A percentile compares a stretch with the other conserved stretches of the same genome.
Evolutionary conservation across 306 rosid species (phyloP).

Genomic region (Oxytropis ochrocephala): DNA sequence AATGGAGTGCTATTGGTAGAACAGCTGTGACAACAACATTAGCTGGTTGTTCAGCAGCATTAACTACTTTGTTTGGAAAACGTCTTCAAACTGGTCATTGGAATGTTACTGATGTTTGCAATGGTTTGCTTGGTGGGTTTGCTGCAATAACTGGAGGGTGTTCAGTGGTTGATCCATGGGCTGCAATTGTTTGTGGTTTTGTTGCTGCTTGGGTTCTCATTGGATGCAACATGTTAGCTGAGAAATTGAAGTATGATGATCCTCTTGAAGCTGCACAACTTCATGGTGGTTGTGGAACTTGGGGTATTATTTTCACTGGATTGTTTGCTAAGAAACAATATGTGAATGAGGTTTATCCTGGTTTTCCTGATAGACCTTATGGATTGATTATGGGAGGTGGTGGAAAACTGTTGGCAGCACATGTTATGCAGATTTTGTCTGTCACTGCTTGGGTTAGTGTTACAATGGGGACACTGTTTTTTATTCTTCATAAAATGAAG

Average conservation of each 20-base stretch:
- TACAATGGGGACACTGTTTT: constrained; percentile 52
- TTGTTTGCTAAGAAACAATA: constrained; percentile 41
- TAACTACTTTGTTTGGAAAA: constrained; percentile 46
- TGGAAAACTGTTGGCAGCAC: constrained; percentile 41
- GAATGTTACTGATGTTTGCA: constrained; percentile 55
- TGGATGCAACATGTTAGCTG: constrained; percentile 42
- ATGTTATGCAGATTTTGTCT: constrained; percentile 36
- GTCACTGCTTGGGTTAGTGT: constrained; percentile 38
- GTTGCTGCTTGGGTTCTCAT: constrained; percentile 53
- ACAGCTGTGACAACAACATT: constrained; percentile 55
- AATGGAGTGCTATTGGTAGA: constrained; percentile 62
- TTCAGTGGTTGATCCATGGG: constrained; percentile 60
- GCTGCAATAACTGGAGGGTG: constrained; percentile 58
- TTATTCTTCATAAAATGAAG: constrained; percentile 35
- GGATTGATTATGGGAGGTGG: constrained; percentile 58
- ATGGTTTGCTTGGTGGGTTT: constrained; percentile 57
- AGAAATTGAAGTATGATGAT: constrained; percentile 43
- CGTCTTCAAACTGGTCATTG: constrained; percentile 45
- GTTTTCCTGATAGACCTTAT: constrained; percentile 33
- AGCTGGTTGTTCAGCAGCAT: constrained; percentile 48
- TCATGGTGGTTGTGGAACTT: constrained; percentile 56
- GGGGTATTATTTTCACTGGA: constrained; percentile 55
- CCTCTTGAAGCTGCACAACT: constrained; percentile 59
- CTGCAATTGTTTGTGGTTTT: constrained; percentile 58
- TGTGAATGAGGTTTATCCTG: constrained; percentile 40